A percentile compares a stretch with the other conserved stretches of the same genome.
phyloP scores from a whole-genome alignment of 257 asterid genomes.

The Gentiana macrophylla region DNA sequence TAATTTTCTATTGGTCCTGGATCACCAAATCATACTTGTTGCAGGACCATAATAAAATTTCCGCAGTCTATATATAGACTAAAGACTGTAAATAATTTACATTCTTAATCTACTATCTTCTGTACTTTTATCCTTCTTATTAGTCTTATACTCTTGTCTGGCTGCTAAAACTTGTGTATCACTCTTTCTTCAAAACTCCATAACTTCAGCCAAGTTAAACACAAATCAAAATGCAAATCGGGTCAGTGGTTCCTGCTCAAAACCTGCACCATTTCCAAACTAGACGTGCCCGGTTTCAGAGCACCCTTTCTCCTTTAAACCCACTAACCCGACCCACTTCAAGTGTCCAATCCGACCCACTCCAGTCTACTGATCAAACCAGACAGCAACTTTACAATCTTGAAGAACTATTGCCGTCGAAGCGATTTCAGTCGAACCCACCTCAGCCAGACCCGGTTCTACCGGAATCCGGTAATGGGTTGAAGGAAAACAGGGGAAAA shows the following conservation, averaged over 20 bases:
- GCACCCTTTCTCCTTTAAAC: slow-evolving; percentile 45
- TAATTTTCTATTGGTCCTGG: too few species aligned
- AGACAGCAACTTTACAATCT: slow-evolving; percentile 49
- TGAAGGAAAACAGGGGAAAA: slow-evolving; percentile 19
- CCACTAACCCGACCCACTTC: slow-evolving; percentile 19
- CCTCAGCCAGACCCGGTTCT: slow-evolving; percentile 20
- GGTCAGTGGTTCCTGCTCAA: slow-evolving; percentile 42
- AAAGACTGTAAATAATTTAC: too few species aligned
- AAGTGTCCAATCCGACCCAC: slow-evolving; percentile 2
- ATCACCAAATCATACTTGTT: too few species aligned
- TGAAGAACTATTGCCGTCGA: slow-evolving; percentile 38
- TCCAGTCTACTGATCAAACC: slow-evolving; percentile 26
- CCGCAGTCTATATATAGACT: too few species aligned
- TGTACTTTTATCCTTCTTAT: too few species aligned
- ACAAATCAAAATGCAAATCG: slow-evolving; percentile 37
- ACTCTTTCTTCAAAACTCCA: too few species aligned
- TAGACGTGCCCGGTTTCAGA: slow-evolving; percentile 29
- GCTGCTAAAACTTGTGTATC: too few species aligned
- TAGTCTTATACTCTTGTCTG: too few species aligned
- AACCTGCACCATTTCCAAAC: slow-evolving; percentile 21
- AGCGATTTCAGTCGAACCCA: slow-evolving; percentile 15
- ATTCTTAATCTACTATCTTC: too few species aligned
- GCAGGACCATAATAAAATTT: too few species aligned
- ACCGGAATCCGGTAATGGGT: slow-evolving; percentile 6
- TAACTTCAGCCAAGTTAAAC: too few species aligned